Base-by-base conservation (phyloP, 2,329 filamentous ascomycete genomes). In the Aphanoascus verrucosus region DNA sequence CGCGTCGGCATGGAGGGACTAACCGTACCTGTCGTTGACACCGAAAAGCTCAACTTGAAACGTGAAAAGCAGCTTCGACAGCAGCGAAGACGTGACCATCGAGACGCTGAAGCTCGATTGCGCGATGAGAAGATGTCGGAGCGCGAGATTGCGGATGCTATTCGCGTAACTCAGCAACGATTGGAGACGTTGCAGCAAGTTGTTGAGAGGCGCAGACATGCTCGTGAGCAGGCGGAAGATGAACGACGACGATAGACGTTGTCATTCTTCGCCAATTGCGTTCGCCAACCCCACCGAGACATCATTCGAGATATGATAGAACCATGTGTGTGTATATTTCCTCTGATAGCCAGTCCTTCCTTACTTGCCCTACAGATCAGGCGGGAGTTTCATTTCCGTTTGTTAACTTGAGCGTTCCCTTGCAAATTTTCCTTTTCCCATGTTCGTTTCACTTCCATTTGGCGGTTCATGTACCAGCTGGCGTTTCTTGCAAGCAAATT, bases 151-250 rank as follows among this genome's bases (percentile, higher is more conserved):
- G 80, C 83, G 58, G 81, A 94, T 72, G 86, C 88, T 17, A 91
- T 96, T 56, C 75, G 80, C 52, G 80, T 94, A 31, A 96, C 91
- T 2, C 88, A 96, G 66, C 85, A 95, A 72, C 85, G 87, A 63
- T 72, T 98, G 32, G 77, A 79, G 53, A 80, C 85, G 41, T 71
- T 98, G 57, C 90, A 90, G 68, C 77, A 79, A 41, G 85, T 88
- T 31, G 77, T 91, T 49, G 78, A 80, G 57, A 77, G 76, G 64
- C 81, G 77, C 65, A 78, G 74, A 61, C 7, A 31, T 15, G 12
- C 43, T 31, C 51, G 51, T 20, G 20, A 35, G 3, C 44, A 40
- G 19, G 28, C 35, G 3, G 37, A 43, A 12, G 31, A 43, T 35
- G 9, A n/a, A 20, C 19, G 19, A n/a, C 32, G 50, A 9, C 23